Percentiles rank a stretch among this genome's conserved stretches.
Conservation (phyloP, 1,284 basidiomycete genomes). For the Wallemia mellicola region DNA sequence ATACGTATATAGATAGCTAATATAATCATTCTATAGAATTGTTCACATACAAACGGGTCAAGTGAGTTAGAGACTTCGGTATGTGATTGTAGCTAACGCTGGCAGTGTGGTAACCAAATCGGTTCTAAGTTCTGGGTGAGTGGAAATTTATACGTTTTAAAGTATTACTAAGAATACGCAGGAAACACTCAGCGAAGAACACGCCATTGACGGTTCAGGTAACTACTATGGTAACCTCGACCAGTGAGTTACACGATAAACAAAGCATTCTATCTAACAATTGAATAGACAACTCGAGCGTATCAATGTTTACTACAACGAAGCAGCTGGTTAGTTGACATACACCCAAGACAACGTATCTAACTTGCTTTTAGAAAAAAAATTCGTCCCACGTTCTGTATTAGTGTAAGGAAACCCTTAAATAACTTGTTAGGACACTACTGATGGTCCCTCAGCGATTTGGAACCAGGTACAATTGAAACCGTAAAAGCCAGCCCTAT, state of each 20-base stretch:
- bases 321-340: constrained; percentile 28
- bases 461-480: constrained; percentile 3
- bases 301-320: constrained; percentile 87
- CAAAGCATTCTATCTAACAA: no score
- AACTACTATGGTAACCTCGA: constrained; percentile 6
- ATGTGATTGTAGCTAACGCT: background rate
- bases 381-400: constrained; percentile 89
- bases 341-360: background rate
- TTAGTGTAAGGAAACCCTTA: constrained; percentile 21
- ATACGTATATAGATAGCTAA: background rate
- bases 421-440: background rate
- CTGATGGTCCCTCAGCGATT: background rate
- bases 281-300: constrained; percentile 77
- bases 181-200: constrained; percentile 61
- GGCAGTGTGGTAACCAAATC: constrained; percentile 79
- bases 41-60: constrained; percentile 89
- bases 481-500: constrained; percentile 2
- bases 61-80: constrained; percentile 20
- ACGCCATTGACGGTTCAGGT: constrained; percentile 78
- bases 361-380: constrained; percentile 25
- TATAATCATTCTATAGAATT: constrained; percentile 49
- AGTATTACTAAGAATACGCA: constrained; percentile 4
- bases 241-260: constrained; percentile 19
- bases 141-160: background rate
- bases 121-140: constrained; percentile 23